Evolutionary conservation across 257 asterid species (phyloP).

Genomic region (Handroanthus guayacan): DNA sequence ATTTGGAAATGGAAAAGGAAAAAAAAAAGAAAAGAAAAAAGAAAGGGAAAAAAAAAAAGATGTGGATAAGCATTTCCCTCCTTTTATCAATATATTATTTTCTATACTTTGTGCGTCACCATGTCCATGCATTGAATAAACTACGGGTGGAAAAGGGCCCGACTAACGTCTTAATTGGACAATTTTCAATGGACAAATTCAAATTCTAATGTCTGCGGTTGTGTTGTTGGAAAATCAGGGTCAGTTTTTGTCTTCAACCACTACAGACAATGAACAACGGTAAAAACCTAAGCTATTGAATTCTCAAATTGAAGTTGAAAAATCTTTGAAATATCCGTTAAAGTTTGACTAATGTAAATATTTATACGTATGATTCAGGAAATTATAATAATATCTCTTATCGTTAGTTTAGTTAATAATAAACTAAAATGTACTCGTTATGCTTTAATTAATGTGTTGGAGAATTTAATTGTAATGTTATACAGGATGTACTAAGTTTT

Average conservation of each 20-base stretch:
- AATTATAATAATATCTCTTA: no score
- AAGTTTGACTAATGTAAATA: no score
- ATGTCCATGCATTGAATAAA: not conserved
- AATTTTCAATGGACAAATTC: constrained; percentile 12
- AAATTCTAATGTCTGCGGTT: not conserved
- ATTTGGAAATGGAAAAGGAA: not conserved
- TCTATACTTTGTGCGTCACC: not conserved
- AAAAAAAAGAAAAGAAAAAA: not conserved
- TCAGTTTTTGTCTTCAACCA: not conserved
- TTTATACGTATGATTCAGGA: no score
- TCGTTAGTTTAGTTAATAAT: no score
- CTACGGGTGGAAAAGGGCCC: not conserved
- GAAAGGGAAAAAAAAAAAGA: not conserved
- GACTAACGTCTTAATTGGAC: not conserved
- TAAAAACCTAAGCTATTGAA: not conserved
- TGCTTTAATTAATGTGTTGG: no score
- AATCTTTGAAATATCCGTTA: no score
- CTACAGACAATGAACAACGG: not conserved
- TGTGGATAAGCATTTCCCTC: constrained; percentile 27
- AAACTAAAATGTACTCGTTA: no score
- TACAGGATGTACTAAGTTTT: no score
- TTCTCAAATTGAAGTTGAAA: not conserved
- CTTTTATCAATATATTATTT: not conserved
- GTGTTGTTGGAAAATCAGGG: not conserved
- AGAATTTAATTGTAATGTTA: no score